These are phyloP conservation scores for Paramecium primaurelia DNA, from an alignment of 73 alveolate species.

Conservation along the genomic window DNA sequence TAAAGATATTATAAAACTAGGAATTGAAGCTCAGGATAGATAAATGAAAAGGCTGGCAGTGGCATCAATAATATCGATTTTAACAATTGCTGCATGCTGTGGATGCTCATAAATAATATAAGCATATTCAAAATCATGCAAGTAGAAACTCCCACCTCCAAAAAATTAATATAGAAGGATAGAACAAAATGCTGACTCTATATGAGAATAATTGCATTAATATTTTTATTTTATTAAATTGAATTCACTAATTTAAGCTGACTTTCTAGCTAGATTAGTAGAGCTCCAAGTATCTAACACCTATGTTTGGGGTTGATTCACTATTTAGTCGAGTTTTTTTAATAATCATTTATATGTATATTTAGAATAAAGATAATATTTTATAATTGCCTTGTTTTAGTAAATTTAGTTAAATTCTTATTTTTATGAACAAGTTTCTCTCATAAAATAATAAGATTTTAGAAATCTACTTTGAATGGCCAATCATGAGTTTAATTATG, in stretches of 20 bases:
- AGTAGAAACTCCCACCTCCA: constrained; percentile 5
- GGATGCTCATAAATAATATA: constrained; percentile 1
- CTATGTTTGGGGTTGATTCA: not conserved
- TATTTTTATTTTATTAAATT: not conserved
- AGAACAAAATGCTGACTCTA: not conserved
- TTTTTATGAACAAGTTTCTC: not conserved
- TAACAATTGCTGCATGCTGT: constrained; percentile 24
- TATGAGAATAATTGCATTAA: not conserved
- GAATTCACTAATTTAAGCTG: not conserved
- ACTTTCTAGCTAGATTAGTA: not conserved
- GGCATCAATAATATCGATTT: constrained; percentile 26
- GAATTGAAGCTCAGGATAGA: not conserved
- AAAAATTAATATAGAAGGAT: not conserved
- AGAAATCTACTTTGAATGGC: not conserved
- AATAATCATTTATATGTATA: not conserved
- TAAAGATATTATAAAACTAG: not conserved
- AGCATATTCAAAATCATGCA: constrained; percentile 3
- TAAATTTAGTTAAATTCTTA: not conserved
- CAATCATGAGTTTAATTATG: not conserved
- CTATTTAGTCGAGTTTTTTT: not conserved
- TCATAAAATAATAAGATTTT: not conserved
- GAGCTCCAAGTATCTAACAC: not conserved
- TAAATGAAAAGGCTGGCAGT: constrained; percentile 6
- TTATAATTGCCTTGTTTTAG: not conserved
- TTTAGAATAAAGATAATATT: not conserved